A percentile compares a stretch with the other conserved stretches of the same genome.
Conservation (phyloP, 805 yeast genomes). For the Naumovozyma dairenensis region DNA sequence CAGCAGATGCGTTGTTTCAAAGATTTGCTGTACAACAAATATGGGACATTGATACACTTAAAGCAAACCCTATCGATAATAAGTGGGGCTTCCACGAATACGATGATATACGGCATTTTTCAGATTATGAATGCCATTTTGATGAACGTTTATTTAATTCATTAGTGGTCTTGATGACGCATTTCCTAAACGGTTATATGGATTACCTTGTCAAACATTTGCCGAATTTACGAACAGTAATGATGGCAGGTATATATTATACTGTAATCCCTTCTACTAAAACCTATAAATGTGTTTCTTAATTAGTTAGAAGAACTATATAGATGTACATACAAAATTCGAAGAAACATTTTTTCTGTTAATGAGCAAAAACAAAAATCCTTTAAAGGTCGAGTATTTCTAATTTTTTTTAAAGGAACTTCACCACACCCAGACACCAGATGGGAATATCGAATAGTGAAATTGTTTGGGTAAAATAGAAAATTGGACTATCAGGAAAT, state of each 20-base stretch:
- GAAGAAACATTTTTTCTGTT: too few relatives aligned
- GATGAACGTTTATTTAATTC: slow-evolving; percentile 36
- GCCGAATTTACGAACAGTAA: slow-evolving; percentile 29
- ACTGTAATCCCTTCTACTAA: too few relatives aligned
- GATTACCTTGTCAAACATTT: slow-evolving; percentile 26
- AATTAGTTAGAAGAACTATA: too few relatives aligned
- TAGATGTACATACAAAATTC: too few relatives aligned
- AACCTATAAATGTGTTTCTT: too few relatives aligned
- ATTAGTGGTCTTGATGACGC: slow-evolving; percentile 34
- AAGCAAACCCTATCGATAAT: slow-evolving; percentile 27
- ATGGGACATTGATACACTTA: slow-evolving; percentile 27
- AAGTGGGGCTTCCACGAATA: slow-evolving; percentile 44
- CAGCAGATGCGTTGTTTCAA: slow-evolving; percentile 36
- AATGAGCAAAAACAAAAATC: too few relatives aligned
- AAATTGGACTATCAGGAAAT: too few relatives aligned
- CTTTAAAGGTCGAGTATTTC: too few relatives aligned
- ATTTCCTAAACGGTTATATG: slow-evolving; percentile 38
- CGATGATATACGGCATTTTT: slow-evolving; percentile 33
- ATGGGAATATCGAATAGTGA: too few relatives aligned
- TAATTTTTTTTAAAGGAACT: too few relatives aligned
- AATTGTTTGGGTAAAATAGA: too few relatives aligned
- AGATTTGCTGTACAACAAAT: slow-evolving; percentile 21
- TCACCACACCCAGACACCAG: too few relatives aligned
- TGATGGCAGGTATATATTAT: slow-evolving; percentile 37
- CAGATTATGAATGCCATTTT: slow-evolving; percentile 33